Percentiles rank a stretch among this genome's conserved stretches.
phyloP scores from a whole-genome alignment of 805 yeast species.

The Kluyveromyces lactis region DNA sequence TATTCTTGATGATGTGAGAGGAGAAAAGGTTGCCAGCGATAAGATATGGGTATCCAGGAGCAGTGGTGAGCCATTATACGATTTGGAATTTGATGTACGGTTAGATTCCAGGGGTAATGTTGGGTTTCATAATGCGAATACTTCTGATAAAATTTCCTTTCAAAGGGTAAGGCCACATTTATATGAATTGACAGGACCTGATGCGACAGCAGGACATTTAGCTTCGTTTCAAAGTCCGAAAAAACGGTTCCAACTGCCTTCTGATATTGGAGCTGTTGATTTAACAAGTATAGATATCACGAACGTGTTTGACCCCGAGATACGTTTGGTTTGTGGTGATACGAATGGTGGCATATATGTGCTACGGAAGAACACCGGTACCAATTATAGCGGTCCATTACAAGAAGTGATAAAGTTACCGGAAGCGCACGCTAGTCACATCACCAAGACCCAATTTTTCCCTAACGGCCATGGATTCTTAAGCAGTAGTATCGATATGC shows the following conservation, averaged over 20 bases:
- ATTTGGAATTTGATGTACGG: background rate
- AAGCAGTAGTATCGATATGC: slow-evolving; percentile 52
- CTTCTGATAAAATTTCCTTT: background rate
- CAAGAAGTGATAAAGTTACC: slow-evolving; percentile 12
- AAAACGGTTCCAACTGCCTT: background rate
- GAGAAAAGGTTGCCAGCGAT: background rate
- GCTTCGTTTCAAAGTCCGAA: background rate
- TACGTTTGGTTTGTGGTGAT: slow-evolving; percentile 5
- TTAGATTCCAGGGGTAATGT: slow-evolving; percentile 1
- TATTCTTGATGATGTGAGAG: background rate
- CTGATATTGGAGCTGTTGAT: slow-evolving; percentile 3
- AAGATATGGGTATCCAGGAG: background rate
- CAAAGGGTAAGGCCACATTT: background rate
- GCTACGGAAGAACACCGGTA: background rate
- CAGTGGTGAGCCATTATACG: background rate
- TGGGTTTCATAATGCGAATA: background rate
- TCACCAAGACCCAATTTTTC: slow-evolving; percentile 41
- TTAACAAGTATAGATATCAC: slow-evolving; percentile 32
- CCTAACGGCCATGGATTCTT: slow-evolving; percentile 58
- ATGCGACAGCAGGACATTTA: background rate
- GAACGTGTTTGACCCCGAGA: slow-evolving; percentile 15
- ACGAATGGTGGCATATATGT: background rate
- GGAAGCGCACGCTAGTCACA: slow-evolving; percentile 44
- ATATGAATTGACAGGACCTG: background rate
- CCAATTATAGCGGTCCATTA: slow-evolving; percentile 3